Evolutionary conservation across 2,329 filamentous ascomycete species (phyloP), one percentile per base, ranked within the genome.

Genomic region (Exophiala aquamarina): DNA sequence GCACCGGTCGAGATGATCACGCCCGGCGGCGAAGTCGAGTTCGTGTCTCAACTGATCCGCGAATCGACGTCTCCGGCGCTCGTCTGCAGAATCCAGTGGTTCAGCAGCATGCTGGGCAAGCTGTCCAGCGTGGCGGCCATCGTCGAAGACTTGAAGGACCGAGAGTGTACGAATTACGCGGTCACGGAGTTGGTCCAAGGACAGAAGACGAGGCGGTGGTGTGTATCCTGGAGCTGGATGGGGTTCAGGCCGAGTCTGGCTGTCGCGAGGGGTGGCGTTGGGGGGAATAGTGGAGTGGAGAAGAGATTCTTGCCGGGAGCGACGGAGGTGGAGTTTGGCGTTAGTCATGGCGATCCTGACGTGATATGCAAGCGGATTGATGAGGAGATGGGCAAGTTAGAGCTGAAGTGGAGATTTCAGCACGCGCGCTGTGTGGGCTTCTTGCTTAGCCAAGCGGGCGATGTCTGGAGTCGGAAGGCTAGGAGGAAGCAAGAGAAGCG

Each of bases 31-130:
- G 90, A 95, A 63, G 70, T 87, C 1, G 80, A 77, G 3, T 95
- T 95, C 63, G 82, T 89, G 3, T 69, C 72, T 1, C 77, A 81
- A 4, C 84, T 95, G 54, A 72, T 95, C 3, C 69, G 77, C 1
- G 87, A 94, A 63, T 53, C 52, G 3, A 39, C 21, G 17, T 37
- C 36, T 4, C 37, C 42, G 6, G 13, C 10, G 19, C 52, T 42
- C n/a, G 36, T 29, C 20, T 28, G 6, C 2, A 74, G 76, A 8
- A 82, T 95, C 0, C 79, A 81, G 50, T 98, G 93, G 93, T 97
- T 93, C 66, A 93, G 86, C 1, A 83, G 84, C 44, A 94, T 97
- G 89, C 73, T 97, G 0, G 91, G 92, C 0, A 94, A 94, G 60
- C 72, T 88, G 21, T 76, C 78, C 0, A 50, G 88, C 3, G 74